Conservation (phyloP, 805 yeast species). For the Starmerella bombi region DNA sequence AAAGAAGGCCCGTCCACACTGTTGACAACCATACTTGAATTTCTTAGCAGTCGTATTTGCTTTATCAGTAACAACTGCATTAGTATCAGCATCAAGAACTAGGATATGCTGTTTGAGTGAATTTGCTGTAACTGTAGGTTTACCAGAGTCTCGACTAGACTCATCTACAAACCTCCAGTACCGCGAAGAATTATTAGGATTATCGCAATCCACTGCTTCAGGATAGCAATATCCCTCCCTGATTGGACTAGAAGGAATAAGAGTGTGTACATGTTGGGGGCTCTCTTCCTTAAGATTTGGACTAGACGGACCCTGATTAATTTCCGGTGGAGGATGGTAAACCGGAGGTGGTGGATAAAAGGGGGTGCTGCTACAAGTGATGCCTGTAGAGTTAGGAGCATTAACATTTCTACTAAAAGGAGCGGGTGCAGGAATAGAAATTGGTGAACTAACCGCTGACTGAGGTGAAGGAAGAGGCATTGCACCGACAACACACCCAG, state of each 20-base stretch:
- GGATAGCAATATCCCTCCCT: too few relatives aligned
- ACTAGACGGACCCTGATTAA: not conserved
- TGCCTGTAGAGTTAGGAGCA: too few relatives aligned
- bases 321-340: not conserved
- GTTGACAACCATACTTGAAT: slow-evolving; percentile 25
- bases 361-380: not conserved
- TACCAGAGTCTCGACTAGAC: not conserved
- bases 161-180: not conserved
- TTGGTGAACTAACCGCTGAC: too few relatives aligned
- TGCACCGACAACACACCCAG: too few relatives aligned
- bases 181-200: not conserved
- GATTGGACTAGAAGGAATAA: not conserved
- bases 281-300: not conserved
- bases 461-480: too few relatives aligned
- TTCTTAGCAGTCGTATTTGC: slow-evolving; percentile 1
- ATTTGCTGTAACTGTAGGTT: not conserved
- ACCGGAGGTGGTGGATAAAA: not conserved
- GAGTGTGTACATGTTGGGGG: not conserved
- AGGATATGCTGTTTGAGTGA: slow-evolving; percentile 4
- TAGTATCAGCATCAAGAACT: not conserved
- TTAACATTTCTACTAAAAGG: too few relatives aligned
- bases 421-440: too few relatives aligned
- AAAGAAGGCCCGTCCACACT: slow-evolving; percentile 55
- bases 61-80: not conserved
- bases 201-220: too few relatives aligned